Evolutionary conservation across 495 filamentous ascomycete species (phyloP), one percentile per base, ranked within the genome.

Genomic region (Hypoxylon subgilvum): DNA sequence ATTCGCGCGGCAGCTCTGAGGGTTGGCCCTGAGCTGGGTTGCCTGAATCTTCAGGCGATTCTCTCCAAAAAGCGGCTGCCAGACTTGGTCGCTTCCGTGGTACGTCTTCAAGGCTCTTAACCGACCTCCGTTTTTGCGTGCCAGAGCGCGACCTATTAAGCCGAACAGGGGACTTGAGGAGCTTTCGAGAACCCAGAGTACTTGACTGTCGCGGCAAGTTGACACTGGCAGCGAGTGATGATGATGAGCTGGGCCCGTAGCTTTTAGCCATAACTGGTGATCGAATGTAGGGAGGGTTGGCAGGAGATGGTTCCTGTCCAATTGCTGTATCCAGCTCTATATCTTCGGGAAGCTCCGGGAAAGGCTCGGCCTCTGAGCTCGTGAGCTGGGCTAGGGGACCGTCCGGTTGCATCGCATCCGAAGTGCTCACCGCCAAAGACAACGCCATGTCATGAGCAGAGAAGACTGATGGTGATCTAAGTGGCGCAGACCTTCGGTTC

Each of bases 391-490:
- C 83, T 45, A 97, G 70, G 0, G 89, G 86, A 36, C 84, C 88
- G 27, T 82, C 79, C 1, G 83, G 84, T 46, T 88, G 84, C 89
- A 93, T 93, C 12, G 82, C 84, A n/a, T 87, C 81, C 10, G 92
- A 82, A 6, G 89, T 88, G 72, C 88, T 92, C 14, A 91, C 81
- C 3, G 85, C 82, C 28, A 98, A 83, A 28, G 94, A 97, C 30
- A 96, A 74, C 34, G 89, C 87, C 74, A 97, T 88, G 48, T 94
- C 91, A 35, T 89, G 86, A 8, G 88, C 90, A 2, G 85, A 80
- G 19, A 82, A 80, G 17, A 69, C 69, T 6, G 69, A 68, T 1
- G 68, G 51, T 4, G 69, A 71, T 16, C 57, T 71, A 14, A 62
- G 69, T 4, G 74, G 71, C 0, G 73, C 71, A 10, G 72, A 72